Conservation (phyloP, 805 yeast species). For the Tetrapisispora nanseiensis region DNA sequence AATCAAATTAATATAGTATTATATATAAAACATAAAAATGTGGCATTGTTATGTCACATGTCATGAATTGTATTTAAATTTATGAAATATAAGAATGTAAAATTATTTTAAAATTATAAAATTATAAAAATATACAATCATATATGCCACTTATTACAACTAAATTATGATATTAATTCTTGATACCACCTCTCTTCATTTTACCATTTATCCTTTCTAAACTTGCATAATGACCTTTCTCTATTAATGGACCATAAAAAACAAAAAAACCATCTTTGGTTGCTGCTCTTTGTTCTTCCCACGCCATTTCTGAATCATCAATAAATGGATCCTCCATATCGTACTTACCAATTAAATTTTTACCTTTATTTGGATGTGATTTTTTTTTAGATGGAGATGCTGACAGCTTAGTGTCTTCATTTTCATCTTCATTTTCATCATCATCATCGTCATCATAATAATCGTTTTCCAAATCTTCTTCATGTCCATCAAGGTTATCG, state of each 20-base stretch:
- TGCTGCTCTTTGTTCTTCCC: conserved; percentile 89
- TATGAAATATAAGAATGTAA: neutral
- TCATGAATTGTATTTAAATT: neutral
- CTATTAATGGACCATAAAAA: conserved; percentile 83
- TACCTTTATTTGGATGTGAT: conserved; percentile 38
- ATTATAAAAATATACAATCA: neutral
- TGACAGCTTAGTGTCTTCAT: conserved; percentile 10
- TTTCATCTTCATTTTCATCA: conserved; percentile 17
- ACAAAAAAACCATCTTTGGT: conserved; percentile 95
- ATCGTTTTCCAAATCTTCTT: conserved; percentile 17
- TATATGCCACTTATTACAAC: neutral
- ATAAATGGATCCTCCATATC: conserved; percentile 92
- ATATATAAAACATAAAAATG: too few species aligned
- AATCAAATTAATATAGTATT: too few species aligned
- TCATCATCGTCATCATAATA: conserved; percentile 15
- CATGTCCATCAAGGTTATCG: conserved; percentile 17
- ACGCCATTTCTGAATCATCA: conserved; percentile 82
- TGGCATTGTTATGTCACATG: too few species aligned
- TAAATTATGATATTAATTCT: conserved; percentile 22
- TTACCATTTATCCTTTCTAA: conserved; percentile 40
- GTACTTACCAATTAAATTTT: conserved; percentile 79
- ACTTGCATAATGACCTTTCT: conserved; percentile 41
- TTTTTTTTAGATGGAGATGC: conserved; percentile 21
- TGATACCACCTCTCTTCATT: conserved; percentile 31
- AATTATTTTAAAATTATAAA: neutral